Base-by-base conservation (phyloP, 495 filamentous ascomycete genomes). In the Penicillium silybi region DNA sequence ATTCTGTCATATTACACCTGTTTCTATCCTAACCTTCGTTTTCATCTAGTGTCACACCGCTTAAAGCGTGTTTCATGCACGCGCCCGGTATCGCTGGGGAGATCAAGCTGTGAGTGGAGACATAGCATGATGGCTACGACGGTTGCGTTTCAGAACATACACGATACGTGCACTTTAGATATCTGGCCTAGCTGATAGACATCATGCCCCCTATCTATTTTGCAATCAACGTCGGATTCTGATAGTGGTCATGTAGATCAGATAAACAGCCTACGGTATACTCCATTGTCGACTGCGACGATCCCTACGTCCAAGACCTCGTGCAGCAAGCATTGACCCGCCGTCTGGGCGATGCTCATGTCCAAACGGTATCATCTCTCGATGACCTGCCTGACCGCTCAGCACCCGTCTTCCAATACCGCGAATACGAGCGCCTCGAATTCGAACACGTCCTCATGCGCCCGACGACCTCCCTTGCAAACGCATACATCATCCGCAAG, bases 401-500 rank as follows among this genome's bases (percentile, higher is more conserved):
- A 2, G 54, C 72, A 39, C 80, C 74, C 13, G 56, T 92, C 3
- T 79, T 98, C n/a, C 85, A 96, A 65, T 92, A 92, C 59, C 82
- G 82, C 3, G 79, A 85, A 41, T 98, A 98, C 69, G 93, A 98
- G 68, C 75, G 80, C 25, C 75, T 97, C 48, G 86, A 90, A 57
- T 97, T 96, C 63, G 81, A 85, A 26, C 82, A 87, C 53, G 72
- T 86, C 40, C 71, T 89, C 49, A 64, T 70, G 7, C 74, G 88
- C 54, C 71, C 86, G 0, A 63, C 59, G 10, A 82, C 79, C 1
- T 82, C 75, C 38, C 78, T 90, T 5, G 74, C 81, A 29, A 95
- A 93, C 65, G 84, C 86, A 53, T 97, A 95, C 64, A 82, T 96
- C 60, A 92, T 96, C 67, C 90, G 93, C 59, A 97, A 97, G 78